Conservation (phyloP, 768 basidiomycete genomes). For the Boletus rex-veris region DNA sequence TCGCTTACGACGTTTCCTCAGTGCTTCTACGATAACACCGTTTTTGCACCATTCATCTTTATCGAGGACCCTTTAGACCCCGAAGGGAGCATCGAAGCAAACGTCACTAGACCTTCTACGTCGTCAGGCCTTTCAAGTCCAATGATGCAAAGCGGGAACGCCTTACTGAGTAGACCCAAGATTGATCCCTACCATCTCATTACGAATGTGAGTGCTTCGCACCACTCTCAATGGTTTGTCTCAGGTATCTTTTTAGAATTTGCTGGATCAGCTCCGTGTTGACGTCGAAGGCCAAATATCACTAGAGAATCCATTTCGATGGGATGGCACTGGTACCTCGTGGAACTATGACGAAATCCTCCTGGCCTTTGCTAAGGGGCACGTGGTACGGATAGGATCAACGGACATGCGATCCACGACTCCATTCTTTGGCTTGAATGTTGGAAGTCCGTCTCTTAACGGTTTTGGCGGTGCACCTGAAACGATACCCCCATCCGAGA, state of each 20-base stretch:
- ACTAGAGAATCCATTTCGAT: constrained; percentile 60
- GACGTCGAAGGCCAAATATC: constrained; percentile 60
- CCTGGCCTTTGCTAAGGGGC: constrained; percentile 57
- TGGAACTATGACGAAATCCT: constrained; percentile 70
- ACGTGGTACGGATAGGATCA: constrained; percentile 52
- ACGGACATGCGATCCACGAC: constrained; percentile 39
- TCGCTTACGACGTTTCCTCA: constrained; percentile 29
- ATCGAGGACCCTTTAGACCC: constrained; percentile 86
- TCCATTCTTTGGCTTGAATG: constrained; percentile 41
- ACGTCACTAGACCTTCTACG: constrained; percentile 39
- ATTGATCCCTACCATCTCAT: constrained; percentile 94
- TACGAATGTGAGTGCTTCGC: constrained; percentile 52
- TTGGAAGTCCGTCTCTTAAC: constrained; percentile 31
- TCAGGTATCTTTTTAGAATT: constrained; percentile 42
- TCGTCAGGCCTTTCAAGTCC: constrained; percentile 29
- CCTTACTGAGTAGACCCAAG: constrained; percentile 56
- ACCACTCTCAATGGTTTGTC: not conserved
- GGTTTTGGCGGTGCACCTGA: constrained; percentile 27
- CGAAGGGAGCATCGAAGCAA: constrained; percentile 46
- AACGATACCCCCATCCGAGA: constrained; percentile 28
- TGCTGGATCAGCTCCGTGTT: constrained; percentile 65
- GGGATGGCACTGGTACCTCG: constrained; percentile 58
- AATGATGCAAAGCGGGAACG: constrained; percentile 32
- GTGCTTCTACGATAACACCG: constrained; percentile 97
- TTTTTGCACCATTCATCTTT: constrained; percentile 94